Percentiles rank a stretch among this genome's conserved stretches.
These are phyloP conservation scores for Vigna trinervia DNA, from an alignment of 306 rosid genomes.

Conservation along the genomic window DNA sequence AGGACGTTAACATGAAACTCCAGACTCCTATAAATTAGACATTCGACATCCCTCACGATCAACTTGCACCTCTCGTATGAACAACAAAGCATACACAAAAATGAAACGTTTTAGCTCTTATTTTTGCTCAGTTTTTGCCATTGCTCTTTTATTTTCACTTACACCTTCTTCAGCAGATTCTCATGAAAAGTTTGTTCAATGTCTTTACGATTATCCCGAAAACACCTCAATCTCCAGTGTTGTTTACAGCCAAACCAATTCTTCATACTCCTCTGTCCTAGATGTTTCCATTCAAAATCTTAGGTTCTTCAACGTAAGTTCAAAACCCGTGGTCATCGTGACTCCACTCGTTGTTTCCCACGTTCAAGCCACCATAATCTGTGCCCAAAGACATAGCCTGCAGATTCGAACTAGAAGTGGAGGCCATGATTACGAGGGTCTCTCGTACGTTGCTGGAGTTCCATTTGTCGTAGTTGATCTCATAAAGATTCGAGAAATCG, in stretches of 20 bases:
- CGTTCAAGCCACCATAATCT: slow-evolving; percentile 58
- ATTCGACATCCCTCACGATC: background rate
- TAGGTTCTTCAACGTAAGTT: slow-evolving; percentile 49
- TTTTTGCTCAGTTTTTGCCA: background rate
- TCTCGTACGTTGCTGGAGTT: slow-evolving; percentile 57
- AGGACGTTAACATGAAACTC: background rate
- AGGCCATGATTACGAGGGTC: slow-evolving; percentile 65
- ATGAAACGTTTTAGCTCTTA: background rate
- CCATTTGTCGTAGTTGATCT: slow-evolving; percentile 63
- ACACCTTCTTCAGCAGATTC: slow-evolving; percentile 42
- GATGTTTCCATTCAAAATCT: slow-evolving; percentile 46
- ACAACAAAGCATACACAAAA: background rate
- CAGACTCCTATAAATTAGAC: background rate
- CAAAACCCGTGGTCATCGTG: slow-evolving; percentile 41
- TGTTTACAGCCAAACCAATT: slow-evolving; percentile 55
- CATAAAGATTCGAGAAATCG: slow-evolving; percentile 54
- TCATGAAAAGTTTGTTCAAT: slow-evolving; percentile 37
- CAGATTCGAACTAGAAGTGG: slow-evolving; percentile 69
- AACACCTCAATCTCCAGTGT: slow-evolving; percentile 57
- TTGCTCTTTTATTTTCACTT: slow-evolving; percentile 42
- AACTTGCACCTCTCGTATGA: background rate
- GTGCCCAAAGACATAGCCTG: slow-evolving; percentile 56
- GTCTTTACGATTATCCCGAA: slow-evolving; percentile 43
- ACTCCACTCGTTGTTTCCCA: slow-evolving; percentile 52
- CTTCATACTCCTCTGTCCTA: slow-evolving; percentile 54